Base-by-base conservation (phyloP, 306 rosid species). In the Rosa multiflora region DNA sequence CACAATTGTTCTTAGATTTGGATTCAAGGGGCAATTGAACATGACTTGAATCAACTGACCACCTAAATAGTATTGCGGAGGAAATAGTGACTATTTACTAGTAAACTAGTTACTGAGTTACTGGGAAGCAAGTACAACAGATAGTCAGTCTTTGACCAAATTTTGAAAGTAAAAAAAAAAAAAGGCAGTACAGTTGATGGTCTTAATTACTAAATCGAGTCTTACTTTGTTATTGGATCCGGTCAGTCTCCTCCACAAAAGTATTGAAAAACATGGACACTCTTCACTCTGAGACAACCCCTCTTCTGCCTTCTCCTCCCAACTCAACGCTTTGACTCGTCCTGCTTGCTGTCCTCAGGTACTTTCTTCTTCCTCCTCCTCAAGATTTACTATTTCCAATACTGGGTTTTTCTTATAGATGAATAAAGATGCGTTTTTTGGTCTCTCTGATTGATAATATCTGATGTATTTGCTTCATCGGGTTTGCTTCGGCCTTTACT, bases 321-420 rank as follows among this genome's bases (percentile, higher is more conserved):
- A 46, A 46, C 69, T 23, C 64, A 20, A 6, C 51, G 26, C 53
- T 70, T 77, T 70, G 73, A 76, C 67, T 59, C 40, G 46, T 10
- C 6, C 20, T 6, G 21, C 78, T 42, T 73, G 46, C 73, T 61
- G 49, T 53, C 69, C 44, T 79, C 39, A 73, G 79, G 83, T 80
- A 74, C 72, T 20, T 29, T 43, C 37, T 21, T 39, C 66, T 21
- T 51, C 66, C 32, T 58, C 52, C 40, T 73, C 6, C 72, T 81
- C 78, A 15, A 7, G 87, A 47, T 73, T 74, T 76, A 10, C 70
- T 68, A 29, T 76, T 72, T 53, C 46, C 13, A 21, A 55, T 35
- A 49, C 63, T 86, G 78, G 89, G 81, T 75, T 86, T 74, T 77
- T 40, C 44, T 76, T 78, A 44, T 61, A 44, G 70, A 81, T 46